Percentiles rank a stretch among this genome's conserved stretches.
Evolutionary conservation across 2,329 filamentous ascomycete species (phyloP).

Genomic region (Cercospora sp.): DNA sequence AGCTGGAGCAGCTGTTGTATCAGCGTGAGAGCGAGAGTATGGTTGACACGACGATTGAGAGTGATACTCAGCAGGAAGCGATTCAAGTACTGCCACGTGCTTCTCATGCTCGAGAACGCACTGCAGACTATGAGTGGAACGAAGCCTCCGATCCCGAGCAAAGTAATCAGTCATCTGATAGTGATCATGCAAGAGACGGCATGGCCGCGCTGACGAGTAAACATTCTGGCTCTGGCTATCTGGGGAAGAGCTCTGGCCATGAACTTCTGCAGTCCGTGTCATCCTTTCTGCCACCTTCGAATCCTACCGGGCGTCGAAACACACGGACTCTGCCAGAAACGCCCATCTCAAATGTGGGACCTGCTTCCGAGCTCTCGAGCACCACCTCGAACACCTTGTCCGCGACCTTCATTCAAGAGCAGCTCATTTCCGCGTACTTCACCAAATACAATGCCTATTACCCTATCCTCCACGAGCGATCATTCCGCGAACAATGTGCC

Average conservation of each 20-base stretch:
- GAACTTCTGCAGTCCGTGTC: conserved; percentile 24
- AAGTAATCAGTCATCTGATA: conserved; percentile 17
- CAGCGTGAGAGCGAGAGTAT: conserved; percentile 12
- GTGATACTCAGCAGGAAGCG: not conserved
- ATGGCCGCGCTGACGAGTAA: conserved; percentile 15
- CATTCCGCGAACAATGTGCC: conserved; percentile 17
- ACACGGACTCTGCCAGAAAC: not conserved
- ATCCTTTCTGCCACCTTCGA: conserved; percentile 19
- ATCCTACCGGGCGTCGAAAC: not conserved
- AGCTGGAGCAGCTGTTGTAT: conserved; percentile 35
- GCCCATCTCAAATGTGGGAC: not conserved
- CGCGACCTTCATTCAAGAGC: conserved; percentile 14
- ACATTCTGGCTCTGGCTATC: conserved; percentile 19
- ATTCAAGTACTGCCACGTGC: not conserved
- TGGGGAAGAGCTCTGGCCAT: conserved; percentile 24
- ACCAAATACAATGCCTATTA: conserved; percentile 21
- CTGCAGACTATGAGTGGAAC: conserved; percentile 16
- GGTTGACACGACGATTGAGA: not conserved
- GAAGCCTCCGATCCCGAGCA: conserved; percentile 10
- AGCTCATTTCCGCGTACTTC: conserved; percentile 25
- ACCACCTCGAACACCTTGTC: not conserved
- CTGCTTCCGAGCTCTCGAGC: not conserved
- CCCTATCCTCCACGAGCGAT: conserved; percentile 23
- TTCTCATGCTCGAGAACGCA: not conserved
- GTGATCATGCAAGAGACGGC: conserved; percentile 18